A percentile compares a stretch with the other conserved stretches of the same genome.
Evolutionary conservation across 2,329 filamentous ascomycete species (phyloP).

Genomic region (Capronia coronata): DNA sequence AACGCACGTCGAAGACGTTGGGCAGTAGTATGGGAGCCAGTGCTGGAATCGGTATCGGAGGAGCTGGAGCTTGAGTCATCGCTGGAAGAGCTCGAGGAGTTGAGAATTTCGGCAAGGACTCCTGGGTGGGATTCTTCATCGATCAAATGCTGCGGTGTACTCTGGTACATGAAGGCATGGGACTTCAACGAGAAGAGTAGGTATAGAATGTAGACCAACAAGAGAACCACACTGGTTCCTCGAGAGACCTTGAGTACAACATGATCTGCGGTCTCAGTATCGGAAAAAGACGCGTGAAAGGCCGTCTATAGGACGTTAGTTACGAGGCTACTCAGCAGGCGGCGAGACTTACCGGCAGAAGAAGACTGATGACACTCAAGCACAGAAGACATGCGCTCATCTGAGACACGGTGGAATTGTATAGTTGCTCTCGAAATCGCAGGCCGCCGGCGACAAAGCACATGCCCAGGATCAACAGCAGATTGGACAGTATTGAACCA

Average conservation of each 20-base stretch:
- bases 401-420: slow-evolving; percentile 91
- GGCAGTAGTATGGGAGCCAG: slow-evolving; percentile 64
- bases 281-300: slow-evolving; percentile 79
- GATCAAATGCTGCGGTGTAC: slow-evolving; percentile 84
- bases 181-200: slow-evolving; percentile 87
- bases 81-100: slow-evolving; percentile 56
- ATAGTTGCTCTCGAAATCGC: slow-evolving; percentile 85
- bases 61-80: slow-evolving; percentile 46
- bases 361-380: slow-evolving; percentile 79
- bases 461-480: slow-evolving; percentile 87
- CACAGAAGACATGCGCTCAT: slow-evolving; percentile 93
- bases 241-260: slow-evolving; percentile 78
- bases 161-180: slow-evolving; percentile 85
- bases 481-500: slow-evolving; percentile 81
- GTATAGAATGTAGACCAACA: slow-evolving; percentile 77
- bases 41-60: slow-evolving; percentile 63
- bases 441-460: slow-evolving; percentile 80
- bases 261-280: slow-evolving; percentile 55
- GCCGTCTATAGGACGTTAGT: slow-evolving; percentile 51
- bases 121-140: slow-evolving; percentile 86
- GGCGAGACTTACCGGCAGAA: slow-evolving; percentile 53
- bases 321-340: not conserved
- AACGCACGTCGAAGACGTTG: slow-evolving; percentile 72
- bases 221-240: slow-evolving; percentile 76
- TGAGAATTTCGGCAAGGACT: slow-evolving; percentile 72